Conservation (phyloP, 441 rosid genomes). For the Populus trichocarpa region DNA sequence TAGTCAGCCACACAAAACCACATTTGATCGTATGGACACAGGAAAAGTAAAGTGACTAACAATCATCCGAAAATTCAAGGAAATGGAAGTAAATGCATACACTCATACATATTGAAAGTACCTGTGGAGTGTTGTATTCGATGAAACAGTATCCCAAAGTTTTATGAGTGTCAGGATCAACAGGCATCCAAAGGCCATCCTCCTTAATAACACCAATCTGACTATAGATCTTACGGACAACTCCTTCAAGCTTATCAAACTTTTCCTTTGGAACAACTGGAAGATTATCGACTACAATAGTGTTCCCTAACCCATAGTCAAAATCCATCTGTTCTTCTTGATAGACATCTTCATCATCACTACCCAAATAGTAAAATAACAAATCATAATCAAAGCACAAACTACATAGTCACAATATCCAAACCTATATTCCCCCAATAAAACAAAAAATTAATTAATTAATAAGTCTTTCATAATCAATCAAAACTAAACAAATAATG, state of each 20-base stretch:
- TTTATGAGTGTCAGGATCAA: constrained; percentile 57
- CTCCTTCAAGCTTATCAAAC: constrained; percentile 86
- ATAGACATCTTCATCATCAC: constrained; percentile 83
- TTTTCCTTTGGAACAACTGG: constrained; percentile 75
- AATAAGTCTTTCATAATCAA: too few species aligned
- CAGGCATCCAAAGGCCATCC: constrained; percentile 85
- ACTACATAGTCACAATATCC: background rate
- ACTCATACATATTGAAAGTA: constrained; percentile 10
- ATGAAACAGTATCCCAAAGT: constrained; percentile 85
- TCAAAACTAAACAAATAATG: too few species aligned
- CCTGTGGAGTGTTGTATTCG: constrained; percentile 85
- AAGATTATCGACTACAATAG: constrained; percentile 78
- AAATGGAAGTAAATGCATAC: background rate
- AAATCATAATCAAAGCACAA: background rate
- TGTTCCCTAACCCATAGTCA: constrained; percentile 72
- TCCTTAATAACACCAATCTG: constrained; percentile 84
- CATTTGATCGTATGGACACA: background rate
- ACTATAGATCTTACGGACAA: constrained; percentile 67
- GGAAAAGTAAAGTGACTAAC: background rate
- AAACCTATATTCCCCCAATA: background rate
- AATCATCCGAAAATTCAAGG: background rate
- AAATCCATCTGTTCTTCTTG: constrained; percentile 68
- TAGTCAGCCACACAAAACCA: background rate
- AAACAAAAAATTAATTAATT: background rate
- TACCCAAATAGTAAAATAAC: constrained; percentile 10